A percentile compares a stretch with the other conserved stretches of the same genome.
phyloP scores from a whole-genome alignment of 306 rosid species.

The Prunus mira region DNA sequence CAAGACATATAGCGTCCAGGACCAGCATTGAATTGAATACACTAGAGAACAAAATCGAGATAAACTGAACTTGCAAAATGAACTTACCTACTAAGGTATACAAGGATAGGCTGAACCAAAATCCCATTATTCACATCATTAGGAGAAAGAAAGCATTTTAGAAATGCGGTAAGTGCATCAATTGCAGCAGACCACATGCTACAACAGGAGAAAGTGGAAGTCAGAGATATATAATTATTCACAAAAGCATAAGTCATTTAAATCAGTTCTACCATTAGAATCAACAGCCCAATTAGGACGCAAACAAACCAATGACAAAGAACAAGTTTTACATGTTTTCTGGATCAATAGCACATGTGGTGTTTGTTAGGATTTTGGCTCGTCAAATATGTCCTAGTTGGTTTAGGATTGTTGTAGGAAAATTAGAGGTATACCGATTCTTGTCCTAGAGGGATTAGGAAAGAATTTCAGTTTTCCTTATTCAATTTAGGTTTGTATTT shows the following conservation, averaged over 20 bases:
- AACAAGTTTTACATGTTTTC: not conserved
- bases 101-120: conserved; percentile 87
- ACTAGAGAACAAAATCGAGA: not conserved
- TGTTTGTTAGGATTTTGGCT: no score
- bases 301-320: not conserved
- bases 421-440: no score
- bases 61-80: conserved; percentile 15
- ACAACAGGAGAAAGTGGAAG: conserved; percentile 30
- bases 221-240: not conserved
- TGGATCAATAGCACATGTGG: not conserved
- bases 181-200: conserved; percentile 96
- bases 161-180: conserved; percentile 83
- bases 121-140: conserved; percentile 50
- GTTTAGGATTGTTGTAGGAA: no score
- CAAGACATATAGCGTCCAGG: not conserved
- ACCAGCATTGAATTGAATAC: not conserved
- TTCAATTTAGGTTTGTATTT: no score
- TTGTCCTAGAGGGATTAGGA: no score
- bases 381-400: no score
- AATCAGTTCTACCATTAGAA: not conserved
- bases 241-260: not conserved
- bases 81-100: conserved; percentile 82
- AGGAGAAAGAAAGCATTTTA: conserved; percentile 71
- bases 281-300: not conserved
- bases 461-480: no score